Base-by-base conservation (phyloP, 352 stramenopile genomes). In the Globisporangium lucens region DNA sequence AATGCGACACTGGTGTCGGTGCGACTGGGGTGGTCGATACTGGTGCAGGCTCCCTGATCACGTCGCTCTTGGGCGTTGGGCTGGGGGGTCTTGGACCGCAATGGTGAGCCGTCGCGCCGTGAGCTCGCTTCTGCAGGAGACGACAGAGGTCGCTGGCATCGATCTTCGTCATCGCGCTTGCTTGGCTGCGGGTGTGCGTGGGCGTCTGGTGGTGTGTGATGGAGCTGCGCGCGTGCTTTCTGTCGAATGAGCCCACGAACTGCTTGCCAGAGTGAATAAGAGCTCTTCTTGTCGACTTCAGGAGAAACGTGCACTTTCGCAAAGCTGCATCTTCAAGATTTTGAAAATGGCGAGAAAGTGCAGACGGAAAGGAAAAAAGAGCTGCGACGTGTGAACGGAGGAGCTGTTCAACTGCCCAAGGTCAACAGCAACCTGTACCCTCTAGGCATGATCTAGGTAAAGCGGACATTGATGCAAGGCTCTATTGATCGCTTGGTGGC, bases 111-210 rank as follows among this genome's bases (percentile, higher is more conserved):
- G 29, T 46, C 12, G 22, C n/a, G 35, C 47, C 36, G 10, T 9
- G 27, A 20, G 51, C 62, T n/a, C 62, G 62, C 36, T 52, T 43
- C 24, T 61, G 62, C 27, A 67, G 62, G 15, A 67, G 36, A 9
- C 10, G 62, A 5, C 35, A 41, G 36, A 67, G 51, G 36, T 29
- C 33, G 49, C 49, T 53, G 2, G 29, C 38, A 13, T 56, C 62
- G 17, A 61, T 17, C 62, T 56, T 67, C 29, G 29, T 22, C 17
- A 49, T 49, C 6, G 17, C 0, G 43, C 43, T 49, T 9, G 15
- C 15, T 49, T 24, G 24, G 24, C 24, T 24, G 24, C 24, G 24
- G 24, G 24, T 24, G 24, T 24, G 24, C 24, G 24, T 24, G 24
- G 24, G 24, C 24, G 24, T 24, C 24, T 24, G 24, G 24, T 24